A percentile compares a stretch with the other conserved stretches of the same genome.
These are phyloP conservation scores for Leccinum arenicola DNA, from an alignment of 768 basidiomycete species.

Conservation along the genomic window DNA sequence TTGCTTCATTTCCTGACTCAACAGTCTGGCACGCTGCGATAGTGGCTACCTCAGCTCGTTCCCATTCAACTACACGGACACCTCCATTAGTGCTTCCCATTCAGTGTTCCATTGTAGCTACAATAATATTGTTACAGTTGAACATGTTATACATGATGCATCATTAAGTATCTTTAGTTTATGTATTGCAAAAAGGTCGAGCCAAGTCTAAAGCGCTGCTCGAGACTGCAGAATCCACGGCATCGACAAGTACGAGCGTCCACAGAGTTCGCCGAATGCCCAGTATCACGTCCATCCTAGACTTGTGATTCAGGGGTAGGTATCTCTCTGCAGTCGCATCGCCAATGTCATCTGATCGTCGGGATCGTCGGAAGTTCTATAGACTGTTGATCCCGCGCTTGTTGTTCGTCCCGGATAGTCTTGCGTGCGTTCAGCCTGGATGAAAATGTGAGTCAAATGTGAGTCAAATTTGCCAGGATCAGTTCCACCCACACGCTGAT, in stretches of 20 bases:
- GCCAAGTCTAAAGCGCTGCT: background rate
- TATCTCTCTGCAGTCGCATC: background rate
- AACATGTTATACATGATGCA: background rate
- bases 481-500: constrained; percentile 19
- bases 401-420: constrained; percentile 17
- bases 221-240: background rate
- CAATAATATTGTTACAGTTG: background rate
- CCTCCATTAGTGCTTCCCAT: background rate
- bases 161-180: too few species aligned
- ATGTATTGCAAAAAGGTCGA: too few species aligned
- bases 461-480: background rate
- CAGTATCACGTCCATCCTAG: background rate
- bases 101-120: background rate
- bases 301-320: background rate
- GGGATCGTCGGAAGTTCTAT: background rate
- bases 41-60: background rate
- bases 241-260: too few species aligned
- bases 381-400: background rate
- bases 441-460: background rate
- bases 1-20: too few species aligned
- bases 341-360: background rate
- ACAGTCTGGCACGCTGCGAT: constrained; percentile 17
- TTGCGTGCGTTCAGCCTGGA: constrained; percentile 18
- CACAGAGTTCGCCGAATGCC: background rate
- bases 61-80: too few species aligned